These are phyloP conservation scores for Grosmannia clavigera DNA, from an alignment of 2,329 filamentous ascomycete species.

Conservation along the genomic window DNA sequence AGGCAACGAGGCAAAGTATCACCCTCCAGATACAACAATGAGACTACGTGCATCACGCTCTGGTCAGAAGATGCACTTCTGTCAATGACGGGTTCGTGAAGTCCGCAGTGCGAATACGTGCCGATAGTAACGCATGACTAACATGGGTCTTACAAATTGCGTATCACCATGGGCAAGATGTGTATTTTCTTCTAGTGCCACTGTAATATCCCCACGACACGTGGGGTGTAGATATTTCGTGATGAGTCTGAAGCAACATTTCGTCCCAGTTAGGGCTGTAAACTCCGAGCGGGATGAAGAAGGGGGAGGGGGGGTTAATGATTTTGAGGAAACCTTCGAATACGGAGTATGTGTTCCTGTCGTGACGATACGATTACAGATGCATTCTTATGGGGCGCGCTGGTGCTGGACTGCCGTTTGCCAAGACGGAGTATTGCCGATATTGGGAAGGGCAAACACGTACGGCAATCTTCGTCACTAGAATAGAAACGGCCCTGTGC, in stretches of 20 bases:
- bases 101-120: constrained; percentile 24
- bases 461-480: too few species aligned
- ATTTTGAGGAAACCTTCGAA: background rate
- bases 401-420: background rate
- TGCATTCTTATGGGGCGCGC: background rate
- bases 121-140: constrained; percentile 23
- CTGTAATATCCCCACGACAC: background rate
- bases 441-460: background rate
- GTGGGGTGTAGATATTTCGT: background rate
- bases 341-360: too few species aligned
- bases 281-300: background rate
- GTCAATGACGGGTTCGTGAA: constrained; percentile 25
- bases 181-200: background rate
- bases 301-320: background rate
- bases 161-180: background rate
- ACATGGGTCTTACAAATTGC: constrained; percentile 24
- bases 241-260: background rate
- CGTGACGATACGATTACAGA: background rate
- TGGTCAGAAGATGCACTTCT: constrained; percentile 3
- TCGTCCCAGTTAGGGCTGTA: background rate
- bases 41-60: background rate
- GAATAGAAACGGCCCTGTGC: too few species aligned
- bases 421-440: background rate
- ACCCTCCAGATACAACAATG: background rate
- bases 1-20: background rate